phyloP scores from a whole-genome alignment of 148 eudicot species.

The Persicaria tinctoria region DNA sequence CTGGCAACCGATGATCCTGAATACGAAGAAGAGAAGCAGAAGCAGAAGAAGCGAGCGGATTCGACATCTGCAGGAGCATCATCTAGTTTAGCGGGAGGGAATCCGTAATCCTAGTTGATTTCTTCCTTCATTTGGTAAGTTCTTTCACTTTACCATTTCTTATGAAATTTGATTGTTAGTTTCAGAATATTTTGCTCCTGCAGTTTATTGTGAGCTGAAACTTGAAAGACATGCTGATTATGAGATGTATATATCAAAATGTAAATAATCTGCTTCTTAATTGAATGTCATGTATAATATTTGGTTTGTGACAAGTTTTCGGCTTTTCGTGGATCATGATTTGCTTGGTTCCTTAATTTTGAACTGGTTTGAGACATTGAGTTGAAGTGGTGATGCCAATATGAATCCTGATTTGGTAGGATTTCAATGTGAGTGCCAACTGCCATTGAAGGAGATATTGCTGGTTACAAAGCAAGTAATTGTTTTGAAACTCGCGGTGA shows the following conservation, averaged over 20 bases:
- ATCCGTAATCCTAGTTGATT: conserved; percentile 4
- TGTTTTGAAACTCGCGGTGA: background rate
- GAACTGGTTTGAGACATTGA: background rate
- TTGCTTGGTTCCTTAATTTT: background rate
- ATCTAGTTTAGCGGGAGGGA: conserved; percentile 17
- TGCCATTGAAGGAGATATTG: too few species aligned
- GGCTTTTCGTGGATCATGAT: too few species aligned
- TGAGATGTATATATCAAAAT: background rate
- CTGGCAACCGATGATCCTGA: conserved; percentile 73
- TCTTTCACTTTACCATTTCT: background rate
- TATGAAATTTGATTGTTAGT: background rate
- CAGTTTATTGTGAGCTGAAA: background rate
- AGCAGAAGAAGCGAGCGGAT: conserved; percentile 26
- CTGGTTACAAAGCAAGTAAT: background rate
- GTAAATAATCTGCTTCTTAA: background rate
- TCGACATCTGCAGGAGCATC: conserved; percentile 3
- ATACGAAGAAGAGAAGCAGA: conserved; percentile 52
- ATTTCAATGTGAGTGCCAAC: too few species aligned
- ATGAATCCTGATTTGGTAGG: background rate
- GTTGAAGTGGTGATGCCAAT: background rate
- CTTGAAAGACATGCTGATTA: background rate
- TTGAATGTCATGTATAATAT: background rate
- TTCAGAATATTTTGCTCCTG: background rate
- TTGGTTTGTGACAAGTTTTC: too few species aligned
- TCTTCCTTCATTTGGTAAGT: background rate